A percentile compares a stretch with the other conserved stretches of the same genome.
Conservation (phyloP, 371 early-diverging fungal genomes). For the Lichtheimia ornata region DNA sequence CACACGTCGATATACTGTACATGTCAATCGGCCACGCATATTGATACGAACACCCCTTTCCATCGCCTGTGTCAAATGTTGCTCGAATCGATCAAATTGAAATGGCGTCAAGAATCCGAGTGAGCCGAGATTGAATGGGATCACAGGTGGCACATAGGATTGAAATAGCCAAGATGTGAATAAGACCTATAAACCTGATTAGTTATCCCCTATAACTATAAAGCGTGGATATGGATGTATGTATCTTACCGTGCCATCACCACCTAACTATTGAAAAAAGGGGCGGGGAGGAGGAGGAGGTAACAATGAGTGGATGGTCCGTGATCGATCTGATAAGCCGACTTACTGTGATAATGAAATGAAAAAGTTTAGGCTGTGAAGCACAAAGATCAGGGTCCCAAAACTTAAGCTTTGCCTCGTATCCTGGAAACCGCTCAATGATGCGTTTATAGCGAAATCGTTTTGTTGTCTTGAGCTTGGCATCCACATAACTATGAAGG, state of each 20-base stretch:
- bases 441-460: conserved; percentile 56
- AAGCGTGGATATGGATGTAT: conserved; percentile 74
- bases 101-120: conserved; percentile 93
- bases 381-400: conserved; percentile 84
- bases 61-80: conserved; percentile 61
- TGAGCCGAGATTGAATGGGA: conserved; percentile 90
- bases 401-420: conserved; percentile 53
- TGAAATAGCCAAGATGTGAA: conserved; percentile 94
- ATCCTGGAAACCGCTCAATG: conserved; percentile 29
- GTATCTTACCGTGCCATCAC: conserved; percentile 86
- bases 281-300: not conserved
- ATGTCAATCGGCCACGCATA: conserved; percentile 85
- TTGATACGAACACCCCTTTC: conserved; percentile 81
- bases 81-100: conserved; percentile 64
- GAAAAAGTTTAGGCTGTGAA: conserved; percentile 67
- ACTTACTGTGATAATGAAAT: conserved; percentile 79
- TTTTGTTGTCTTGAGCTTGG: conserved; percentile 56
- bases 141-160: conserved; percentile 84
- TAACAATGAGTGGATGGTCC: conserved; percentile 34
- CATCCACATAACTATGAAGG: conserved; percentile 61
- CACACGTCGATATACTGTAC: conserved; percentile 73
- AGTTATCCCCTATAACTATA: conserved; percentile 63
- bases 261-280: conserved; percentile 63
- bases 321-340: not conserved
- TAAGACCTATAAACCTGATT: conserved; percentile 35